Evolutionary conservation across 1,139 yeast species (phyloP).

Genomic region (Scheffersomyces segobiensis): DNA sequence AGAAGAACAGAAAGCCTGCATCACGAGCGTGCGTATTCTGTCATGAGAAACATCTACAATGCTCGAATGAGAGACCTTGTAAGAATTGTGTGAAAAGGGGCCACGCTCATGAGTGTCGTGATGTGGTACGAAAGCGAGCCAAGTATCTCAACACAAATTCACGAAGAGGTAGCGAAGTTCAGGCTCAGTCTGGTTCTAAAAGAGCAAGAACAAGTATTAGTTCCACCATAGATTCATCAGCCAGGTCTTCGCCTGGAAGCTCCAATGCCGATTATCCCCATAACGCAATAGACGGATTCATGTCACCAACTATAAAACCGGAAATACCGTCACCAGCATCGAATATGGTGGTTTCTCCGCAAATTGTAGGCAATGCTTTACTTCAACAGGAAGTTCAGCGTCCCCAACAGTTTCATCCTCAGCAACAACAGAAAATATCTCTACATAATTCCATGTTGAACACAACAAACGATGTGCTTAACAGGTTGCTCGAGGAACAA

Average conservation of each 20-base stretch:
- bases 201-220: slow-evolving; percentile 1
- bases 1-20: slow-evolving; percentile 58
- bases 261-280: background rate
- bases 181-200: slow-evolving; percentile 1
- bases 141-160: slow-evolving; percentile 29
- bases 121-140: slow-evolving; percentile 60
- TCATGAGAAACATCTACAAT: slow-evolving; percentile 70
- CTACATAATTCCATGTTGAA: slow-evolving; percentile 24
- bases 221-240: background rate
- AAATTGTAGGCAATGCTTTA: background rate
- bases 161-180: slow-evolving; percentile 5
- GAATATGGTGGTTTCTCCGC: background rate
- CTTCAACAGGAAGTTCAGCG: background rate
- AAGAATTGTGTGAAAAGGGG: slow-evolving; percentile 66
- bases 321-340: background rate
- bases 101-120: slow-evolving; percentile 54
- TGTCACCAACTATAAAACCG: background rate
- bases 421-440: background rate
- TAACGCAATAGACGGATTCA: background rate
- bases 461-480: slow-evolving; percentile 43
- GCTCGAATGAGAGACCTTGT: slow-evolving; percentile 63
- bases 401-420: background rate
- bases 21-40: slow-evolving; percentile 71
- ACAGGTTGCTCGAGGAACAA: slow-evolving; percentile 20
- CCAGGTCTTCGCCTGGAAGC: background rate